phyloP scores from a whole-genome alignment of 148 eudicot genomes.

The Camellia granthamiana region DNA sequence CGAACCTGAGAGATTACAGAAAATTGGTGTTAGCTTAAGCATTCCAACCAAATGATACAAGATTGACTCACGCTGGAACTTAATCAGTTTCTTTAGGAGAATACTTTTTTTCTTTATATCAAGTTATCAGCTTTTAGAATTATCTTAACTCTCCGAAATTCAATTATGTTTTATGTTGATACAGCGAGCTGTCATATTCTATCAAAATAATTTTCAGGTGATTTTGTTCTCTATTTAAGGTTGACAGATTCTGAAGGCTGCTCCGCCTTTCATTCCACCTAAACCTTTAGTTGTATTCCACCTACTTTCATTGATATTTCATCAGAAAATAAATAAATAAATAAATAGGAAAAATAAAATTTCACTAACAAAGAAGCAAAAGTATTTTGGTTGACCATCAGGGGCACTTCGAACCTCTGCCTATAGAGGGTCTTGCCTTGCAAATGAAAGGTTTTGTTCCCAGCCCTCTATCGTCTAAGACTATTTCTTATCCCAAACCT shows the following conservation, averaged over 20 bases:
- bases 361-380: conserved; percentile 3
- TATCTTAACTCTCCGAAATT: neutral
- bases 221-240: neutral
- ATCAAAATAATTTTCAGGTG: neutral
- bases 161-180: neutral
- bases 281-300: neutral
- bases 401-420: too few species aligned
- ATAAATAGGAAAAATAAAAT: too few species aligned
- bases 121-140: neutral
- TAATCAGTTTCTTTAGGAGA: neutral
- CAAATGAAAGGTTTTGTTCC: too few species aligned
- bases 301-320: neutral
- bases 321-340: neutral
- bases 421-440: too few species aligned
- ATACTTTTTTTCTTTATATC: conserved; percentile 3
- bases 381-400: neutral
- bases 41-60: conserved; percentile 1
- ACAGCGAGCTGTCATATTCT: neutral
- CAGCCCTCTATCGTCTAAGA: too few species aligned
- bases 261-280: neutral
- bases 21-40: conserved; percentile 1
- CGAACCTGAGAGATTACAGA: conserved; percentile 49
- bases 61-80: neutral
- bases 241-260: neutral
- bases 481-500: too few species aligned